Conservation (phyloP, 2,329 filamentous ascomycete genomes). For the Monosporascus cannonballus region DNA sequence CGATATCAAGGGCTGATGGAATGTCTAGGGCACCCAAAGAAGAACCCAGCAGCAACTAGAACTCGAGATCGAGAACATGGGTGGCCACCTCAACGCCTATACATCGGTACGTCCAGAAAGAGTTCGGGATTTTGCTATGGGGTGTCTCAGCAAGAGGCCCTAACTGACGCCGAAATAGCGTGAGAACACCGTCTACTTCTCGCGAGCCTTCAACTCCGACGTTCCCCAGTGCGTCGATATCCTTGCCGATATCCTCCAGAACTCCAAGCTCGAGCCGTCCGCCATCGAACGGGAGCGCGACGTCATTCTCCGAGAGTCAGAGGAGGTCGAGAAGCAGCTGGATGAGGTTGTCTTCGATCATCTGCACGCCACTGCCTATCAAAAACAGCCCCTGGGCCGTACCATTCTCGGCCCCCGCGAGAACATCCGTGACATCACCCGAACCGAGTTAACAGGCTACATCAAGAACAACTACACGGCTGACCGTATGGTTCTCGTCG, state of each 20-base stretch:
- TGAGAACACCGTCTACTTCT: constrained; percentile 99
- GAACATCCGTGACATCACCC: constrained; percentile 95
- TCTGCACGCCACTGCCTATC: constrained; percentile 95
- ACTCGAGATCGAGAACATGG: constrained; percentile 99
- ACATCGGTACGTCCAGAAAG: constrained; percentile 72
- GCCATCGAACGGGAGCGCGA: constrained; percentile 97
- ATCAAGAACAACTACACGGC: constrained; percentile 99
- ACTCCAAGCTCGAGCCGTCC: constrained; percentile 91
- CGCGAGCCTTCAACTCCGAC: constrained; percentile 97
- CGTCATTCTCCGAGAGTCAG: constrained; percentile 96
- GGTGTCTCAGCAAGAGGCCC: too few relatives aligned
- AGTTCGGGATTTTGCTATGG: neutral
- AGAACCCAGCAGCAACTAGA: constrained; percentile 95
- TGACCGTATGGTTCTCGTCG: constrained; percentile 98
- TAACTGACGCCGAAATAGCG: constrained; percentile 46
- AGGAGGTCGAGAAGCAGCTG: constrained; percentile 99
- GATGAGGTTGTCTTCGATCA: constrained; percentile 99
- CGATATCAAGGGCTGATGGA: constrained; percentile 10
- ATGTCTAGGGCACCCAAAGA: constrained; percentile 74
- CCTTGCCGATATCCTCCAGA: constrained; percentile 97
- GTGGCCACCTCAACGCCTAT: constrained; percentile 97
- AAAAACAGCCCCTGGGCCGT: constrained; percentile 90
- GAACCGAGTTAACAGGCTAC: constrained; percentile 86
- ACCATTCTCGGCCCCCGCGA: constrained; percentile 96
- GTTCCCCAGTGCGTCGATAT: constrained; percentile 96